phyloP scores from a whole-genome alignment of 495 filamentous ascomycete genomes.

The Pseudevernia furfuracea region DNA sequence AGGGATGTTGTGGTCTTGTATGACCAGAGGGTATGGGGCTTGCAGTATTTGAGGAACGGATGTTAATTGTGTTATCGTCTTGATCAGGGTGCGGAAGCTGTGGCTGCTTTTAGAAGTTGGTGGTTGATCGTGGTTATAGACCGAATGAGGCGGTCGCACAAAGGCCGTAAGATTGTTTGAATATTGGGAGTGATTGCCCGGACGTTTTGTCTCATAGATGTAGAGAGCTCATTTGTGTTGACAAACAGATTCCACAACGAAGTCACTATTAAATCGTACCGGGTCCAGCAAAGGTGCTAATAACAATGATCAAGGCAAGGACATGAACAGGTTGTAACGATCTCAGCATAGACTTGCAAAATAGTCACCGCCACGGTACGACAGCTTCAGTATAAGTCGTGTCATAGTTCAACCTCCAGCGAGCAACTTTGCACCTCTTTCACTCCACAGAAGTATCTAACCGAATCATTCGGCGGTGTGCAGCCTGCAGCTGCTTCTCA shows the following conservation, averaged over 20 bases:
- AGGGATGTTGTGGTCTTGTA: background rate
- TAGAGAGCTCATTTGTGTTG: background rate
- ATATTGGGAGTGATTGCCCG: background rate
- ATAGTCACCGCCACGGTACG: background rate
- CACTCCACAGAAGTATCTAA: background rate
- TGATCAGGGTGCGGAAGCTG: background rate
- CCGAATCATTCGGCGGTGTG: background rate
- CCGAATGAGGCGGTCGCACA: background rate
- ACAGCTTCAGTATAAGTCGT: background rate
- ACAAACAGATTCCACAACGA: background rate
- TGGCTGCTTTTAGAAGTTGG: slow-evolving; percentile 1
- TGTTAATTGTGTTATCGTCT: background rate
- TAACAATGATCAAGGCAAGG: background rate
- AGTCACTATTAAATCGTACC: background rate
- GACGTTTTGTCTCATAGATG: background rate
- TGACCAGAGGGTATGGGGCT: background rate
- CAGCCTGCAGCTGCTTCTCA: background rate
- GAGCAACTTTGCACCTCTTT: background rate
- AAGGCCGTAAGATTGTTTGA: background rate
- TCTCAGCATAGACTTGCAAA: background rate
- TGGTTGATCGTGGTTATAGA: background rate
- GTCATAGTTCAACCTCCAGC: background rate
- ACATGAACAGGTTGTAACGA: background rate
- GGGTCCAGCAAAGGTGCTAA: background rate
- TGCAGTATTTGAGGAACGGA: background rate